Evolutionary conservation across 768 basidiomycete species (phyloP).

Genomic region (Kwoniella sp.): DNA sequence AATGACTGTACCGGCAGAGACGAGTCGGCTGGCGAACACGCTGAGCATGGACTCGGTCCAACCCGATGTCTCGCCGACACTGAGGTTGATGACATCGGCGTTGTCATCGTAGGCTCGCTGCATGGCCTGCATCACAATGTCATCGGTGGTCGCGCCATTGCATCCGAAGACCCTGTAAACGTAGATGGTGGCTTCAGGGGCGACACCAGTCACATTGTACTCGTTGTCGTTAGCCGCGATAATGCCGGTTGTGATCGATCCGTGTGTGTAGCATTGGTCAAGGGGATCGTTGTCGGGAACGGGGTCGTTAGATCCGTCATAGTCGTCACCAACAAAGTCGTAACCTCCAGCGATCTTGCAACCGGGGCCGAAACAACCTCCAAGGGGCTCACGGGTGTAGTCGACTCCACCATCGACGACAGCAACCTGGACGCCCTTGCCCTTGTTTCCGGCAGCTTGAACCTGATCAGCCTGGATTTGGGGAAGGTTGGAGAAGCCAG

Average conservation of each 20-base stretch:
- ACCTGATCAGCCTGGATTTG: constrained; percentile 60
- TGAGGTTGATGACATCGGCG: constrained; percentile 63
- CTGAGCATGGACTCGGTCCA: constrained; percentile 61
- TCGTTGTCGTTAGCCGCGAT: constrained; percentile 54
- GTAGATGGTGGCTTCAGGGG: constrained; percentile 59
- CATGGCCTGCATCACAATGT: constrained; percentile 56
- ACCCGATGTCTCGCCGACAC: constrained; percentile 60
- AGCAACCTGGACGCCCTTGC: constrained; percentile 65
- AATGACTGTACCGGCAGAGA: constrained; percentile 59
- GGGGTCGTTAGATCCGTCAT: constrained; percentile 35
- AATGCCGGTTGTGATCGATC: constrained; percentile 51
- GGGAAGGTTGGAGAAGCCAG: constrained; percentile 32
- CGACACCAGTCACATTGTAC: constrained; percentile 68
- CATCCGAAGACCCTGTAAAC: constrained; percentile 61
- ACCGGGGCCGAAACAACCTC: constrained; percentile 48
- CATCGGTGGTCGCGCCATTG: constrained; percentile 52
- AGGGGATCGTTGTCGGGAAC: constrained; percentile 45
- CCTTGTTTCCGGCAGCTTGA: constrained; percentile 61
- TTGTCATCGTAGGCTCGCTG: constrained; percentile 53
- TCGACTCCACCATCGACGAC: constrained; percentile 54
- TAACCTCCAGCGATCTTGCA: constrained; percentile 50
- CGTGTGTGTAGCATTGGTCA: constrained; percentile 48
- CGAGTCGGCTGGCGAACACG: constrained; percentile 61
- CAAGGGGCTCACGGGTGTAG: constrained; percentile 48
- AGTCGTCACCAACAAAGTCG: constrained; percentile 48